A percentile compares a stretch with the other conserved stretches of the same genome.
These are phyloP conservation scores for Erodium trifolium DNA, from an alignment of 441 rosid genomes.

Conservation along the genomic window DNA sequence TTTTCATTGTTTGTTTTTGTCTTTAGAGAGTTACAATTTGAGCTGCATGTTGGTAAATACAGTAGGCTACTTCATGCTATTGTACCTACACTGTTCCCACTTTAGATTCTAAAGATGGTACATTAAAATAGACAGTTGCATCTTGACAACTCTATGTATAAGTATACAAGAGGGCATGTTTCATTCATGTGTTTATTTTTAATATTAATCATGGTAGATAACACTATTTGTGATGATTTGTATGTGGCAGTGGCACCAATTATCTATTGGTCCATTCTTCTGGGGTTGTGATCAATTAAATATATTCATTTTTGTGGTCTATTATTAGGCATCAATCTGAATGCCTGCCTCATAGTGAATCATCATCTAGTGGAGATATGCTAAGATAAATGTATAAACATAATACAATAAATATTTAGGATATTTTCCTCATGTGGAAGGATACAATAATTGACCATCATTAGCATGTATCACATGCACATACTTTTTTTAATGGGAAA, in stretches of 20 bases:
- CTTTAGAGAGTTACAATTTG: too few relatives aligned
- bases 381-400: background rate
- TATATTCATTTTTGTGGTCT: background rate
- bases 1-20: background rate
- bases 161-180: background rate
- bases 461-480: background rate
- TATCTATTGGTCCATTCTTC: background rate
- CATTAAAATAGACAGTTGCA: background rate
- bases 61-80: too few relatives aligned
- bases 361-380: constrained; percentile 1
- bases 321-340: background rate
- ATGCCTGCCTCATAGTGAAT: background rate
- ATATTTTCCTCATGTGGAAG: background rate
- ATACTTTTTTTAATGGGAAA: background rate
- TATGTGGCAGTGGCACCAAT: background rate
- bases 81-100: background rate
- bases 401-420: background rate
- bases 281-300: constrained; percentile 1
- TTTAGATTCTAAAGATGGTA: background rate
- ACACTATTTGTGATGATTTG: background rate
- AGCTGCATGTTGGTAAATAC: background rate
- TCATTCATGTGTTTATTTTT: background rate
- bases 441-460: background rate
- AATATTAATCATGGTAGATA: background rate
- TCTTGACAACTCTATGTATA: background rate